Evolutionary conservation across 106 monocot species (phyloP).

Genomic region (Dendrobium officinale): DNA sequence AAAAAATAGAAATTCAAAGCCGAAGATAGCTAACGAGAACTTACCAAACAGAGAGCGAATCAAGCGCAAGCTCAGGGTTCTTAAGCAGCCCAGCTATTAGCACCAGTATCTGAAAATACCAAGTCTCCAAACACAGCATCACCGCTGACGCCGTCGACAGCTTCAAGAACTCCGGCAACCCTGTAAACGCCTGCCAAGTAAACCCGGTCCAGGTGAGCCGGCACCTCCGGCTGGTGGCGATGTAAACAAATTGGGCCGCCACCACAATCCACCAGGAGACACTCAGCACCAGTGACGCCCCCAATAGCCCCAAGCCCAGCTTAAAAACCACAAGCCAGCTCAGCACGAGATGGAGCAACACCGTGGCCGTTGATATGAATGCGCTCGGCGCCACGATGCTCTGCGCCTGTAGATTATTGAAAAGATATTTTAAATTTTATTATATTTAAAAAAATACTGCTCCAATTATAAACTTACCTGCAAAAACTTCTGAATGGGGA

Average conservation of each 20-base stretch:
- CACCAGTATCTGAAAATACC: constrained; percentile 70
- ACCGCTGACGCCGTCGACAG: constrained; percentile 60
- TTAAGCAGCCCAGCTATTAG: constrained; percentile 50
- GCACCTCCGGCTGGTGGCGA: constrained; percentile 41
- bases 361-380: constrained; percentile 39
- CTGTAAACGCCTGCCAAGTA: constrained; percentile 41
- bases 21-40: neutral
- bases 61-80: constrained; percentile 48
- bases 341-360: constrained; percentile 42
- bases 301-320: constrained; percentile 51
- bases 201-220: constrained; percentile 57
- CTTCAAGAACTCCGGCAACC: constrained; percentile 43
- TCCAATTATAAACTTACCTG: constrained; percentile 4
- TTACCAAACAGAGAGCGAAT: constrained; percentile 55
- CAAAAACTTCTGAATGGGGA: constrained; percentile 87
- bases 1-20: no score
- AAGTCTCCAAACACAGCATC: constrained; percentile 64
- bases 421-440: neutral
- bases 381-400: constrained; percentile 88
- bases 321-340: constrained; percentile 54
- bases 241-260: constrained; percentile 50
- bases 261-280: constrained; percentile 66
- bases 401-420: constrained; percentile 30
- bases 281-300: constrained; percentile 69
- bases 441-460: neutral